Conservation (phyloP, 441 rosid genomes). For the Brassica balearica region DNA sequence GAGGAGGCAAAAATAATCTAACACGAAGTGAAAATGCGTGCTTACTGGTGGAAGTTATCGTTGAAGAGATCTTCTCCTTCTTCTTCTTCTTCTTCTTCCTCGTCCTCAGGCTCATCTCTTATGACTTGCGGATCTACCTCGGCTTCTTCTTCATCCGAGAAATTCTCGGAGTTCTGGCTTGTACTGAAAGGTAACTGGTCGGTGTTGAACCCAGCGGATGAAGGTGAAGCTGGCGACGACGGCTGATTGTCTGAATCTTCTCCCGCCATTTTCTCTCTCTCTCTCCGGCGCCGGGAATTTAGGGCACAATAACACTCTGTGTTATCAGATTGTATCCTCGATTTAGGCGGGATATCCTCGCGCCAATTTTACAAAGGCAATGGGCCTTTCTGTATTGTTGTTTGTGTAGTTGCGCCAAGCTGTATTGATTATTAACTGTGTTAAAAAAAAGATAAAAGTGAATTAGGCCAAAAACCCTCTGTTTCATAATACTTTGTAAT, state of each 20-base stretch:
- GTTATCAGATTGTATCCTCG: constrained; percentile 23
- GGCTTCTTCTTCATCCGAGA: constrained; percentile 92
- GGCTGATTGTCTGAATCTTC: constrained; percentile 57
- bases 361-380: constrained; percentile 19
- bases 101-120: constrained; percentile 76
- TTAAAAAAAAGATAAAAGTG: no score
- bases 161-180: constrained; percentile 62
- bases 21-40: not conserved
- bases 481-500: no score
- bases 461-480: no score
- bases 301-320: constrained; percentile 15
- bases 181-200: constrained; percentile 81
- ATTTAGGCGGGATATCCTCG: constrained; percentile 28
- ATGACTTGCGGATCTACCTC: constrained; percentile 80
- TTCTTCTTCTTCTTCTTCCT: constrained; percentile 70
- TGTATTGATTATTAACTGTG: no score
- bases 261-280: constrained; percentile 53
- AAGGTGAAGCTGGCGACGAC: constrained; percentile 52
- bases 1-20: not conserved
- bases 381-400: constrained; percentile 13
- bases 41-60: constrained; percentile 73
- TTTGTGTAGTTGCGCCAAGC: not conserved
- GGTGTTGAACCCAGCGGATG: constrained; percentile 86
- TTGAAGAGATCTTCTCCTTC: constrained; percentile 87
- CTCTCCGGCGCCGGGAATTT: not conserved